Evolutionary conservation across 352 stramenopile species (phyloP).

Genomic region (Pythium dissotocum): DNA sequence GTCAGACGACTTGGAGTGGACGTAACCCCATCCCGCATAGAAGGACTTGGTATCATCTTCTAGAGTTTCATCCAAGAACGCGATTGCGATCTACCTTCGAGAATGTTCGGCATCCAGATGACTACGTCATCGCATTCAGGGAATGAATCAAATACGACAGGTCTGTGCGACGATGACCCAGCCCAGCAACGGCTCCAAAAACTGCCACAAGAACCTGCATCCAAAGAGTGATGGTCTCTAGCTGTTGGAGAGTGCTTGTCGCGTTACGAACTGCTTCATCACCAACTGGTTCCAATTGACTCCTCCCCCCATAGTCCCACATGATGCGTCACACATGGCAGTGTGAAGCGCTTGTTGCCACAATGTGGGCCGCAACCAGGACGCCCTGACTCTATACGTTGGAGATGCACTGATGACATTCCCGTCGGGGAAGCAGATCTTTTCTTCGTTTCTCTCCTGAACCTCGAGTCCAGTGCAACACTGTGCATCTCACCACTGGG

Average conservation of each 20-base stretch:
- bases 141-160: constrained; percentile 6
- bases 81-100: neutral
- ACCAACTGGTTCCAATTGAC: neutral
- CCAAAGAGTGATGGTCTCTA: constrained; percentile 1
- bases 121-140: constrained; percentile 22
- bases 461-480: neutral
- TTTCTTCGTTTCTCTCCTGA: neutral
- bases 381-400: neutral
- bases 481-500: no score
- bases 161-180: constrained; percentile 12
- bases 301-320: neutral
- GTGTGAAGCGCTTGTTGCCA: neutral
- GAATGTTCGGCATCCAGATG: constrained; percentile 14
- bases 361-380: neutral
- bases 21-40: neutral
- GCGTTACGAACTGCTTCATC: neutral
- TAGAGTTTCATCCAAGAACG: constrained; percentile 5
- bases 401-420: neutral
- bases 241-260: neutral
- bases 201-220: constrained; percentile 13
- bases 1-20: constrained; percentile 3
- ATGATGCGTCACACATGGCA: neutral
- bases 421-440: neutral
- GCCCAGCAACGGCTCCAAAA: constrained; percentile 10
- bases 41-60: neutral